These are phyloP conservation scores for Staphylotrichum tortipilum DNA, from an alignment of 495 filamentous ascomycete genomes.

Conservation along the genomic window DNA sequence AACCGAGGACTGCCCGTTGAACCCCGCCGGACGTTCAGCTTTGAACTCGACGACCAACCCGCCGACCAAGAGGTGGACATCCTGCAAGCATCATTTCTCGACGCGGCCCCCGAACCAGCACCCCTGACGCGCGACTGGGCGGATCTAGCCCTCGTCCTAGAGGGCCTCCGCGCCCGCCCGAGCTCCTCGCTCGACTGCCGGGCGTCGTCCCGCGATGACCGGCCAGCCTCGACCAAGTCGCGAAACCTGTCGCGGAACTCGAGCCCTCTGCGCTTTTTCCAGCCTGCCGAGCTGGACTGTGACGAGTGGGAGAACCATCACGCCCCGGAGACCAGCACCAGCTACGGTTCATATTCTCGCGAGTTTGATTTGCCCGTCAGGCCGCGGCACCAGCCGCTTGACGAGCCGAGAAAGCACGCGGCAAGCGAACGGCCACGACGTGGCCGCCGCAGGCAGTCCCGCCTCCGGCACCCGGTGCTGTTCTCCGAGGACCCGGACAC, in stretches of 20 bases:
- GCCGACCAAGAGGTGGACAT: no score
- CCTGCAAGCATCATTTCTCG: no score
- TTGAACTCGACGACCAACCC: not conserved
- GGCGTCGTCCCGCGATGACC: conserved; percentile 5
- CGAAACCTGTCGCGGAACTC: conserved; percentile 14
- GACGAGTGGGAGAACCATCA: not conserved
- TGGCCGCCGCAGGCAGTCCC: conserved; percentile 4
- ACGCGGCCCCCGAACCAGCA: not conserved
- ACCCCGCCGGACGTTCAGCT: no score
- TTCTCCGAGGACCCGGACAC: not conserved
- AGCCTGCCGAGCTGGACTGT: not conserved
- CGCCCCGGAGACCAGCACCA: no score
- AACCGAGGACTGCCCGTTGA: no score
- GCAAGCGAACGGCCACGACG: no score
- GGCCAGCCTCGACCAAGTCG: conserved; percentile 20
- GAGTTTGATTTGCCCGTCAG: not conserved
- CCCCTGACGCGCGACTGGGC: not conserved
- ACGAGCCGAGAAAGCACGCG: not conserved
- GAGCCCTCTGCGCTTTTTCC: conserved; percentile 3
- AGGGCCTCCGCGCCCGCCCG: conserved; percentile 10
- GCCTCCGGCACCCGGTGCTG: conserved; percentile 8
- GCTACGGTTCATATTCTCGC: no score
- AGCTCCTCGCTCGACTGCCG: conserved; percentile 7
- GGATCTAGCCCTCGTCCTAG: conserved; percentile 8
- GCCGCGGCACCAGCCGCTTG: conserved; percentile 3